phyloP scores from a whole-genome alignment of 352 stramenopile species.

The Phytopythium montanum region DNA sequence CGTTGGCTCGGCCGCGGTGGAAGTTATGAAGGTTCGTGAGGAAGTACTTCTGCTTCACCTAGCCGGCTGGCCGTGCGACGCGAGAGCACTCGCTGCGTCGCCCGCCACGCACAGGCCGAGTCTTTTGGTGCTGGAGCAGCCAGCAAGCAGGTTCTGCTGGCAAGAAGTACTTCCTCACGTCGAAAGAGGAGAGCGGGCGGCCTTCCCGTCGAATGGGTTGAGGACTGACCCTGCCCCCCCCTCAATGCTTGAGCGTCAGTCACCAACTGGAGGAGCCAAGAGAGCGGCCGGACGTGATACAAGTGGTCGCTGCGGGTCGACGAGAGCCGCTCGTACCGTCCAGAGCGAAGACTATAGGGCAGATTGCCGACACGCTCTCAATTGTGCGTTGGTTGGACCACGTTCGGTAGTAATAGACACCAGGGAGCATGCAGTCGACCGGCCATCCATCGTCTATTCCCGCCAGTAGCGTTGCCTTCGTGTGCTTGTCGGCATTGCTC shows the following conservation, averaged over 20 bases:
- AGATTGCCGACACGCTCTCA: neutral
- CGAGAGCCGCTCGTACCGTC: neutral
- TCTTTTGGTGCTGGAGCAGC: neutral
- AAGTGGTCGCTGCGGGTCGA: neutral
- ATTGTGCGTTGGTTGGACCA: neutral
- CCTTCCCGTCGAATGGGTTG: neutral
- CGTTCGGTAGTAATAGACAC: neutral
- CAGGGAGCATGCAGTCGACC: neutral
- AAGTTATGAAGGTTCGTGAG: slow-evolving; percentile 34
- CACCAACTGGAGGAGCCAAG: too few relatives aligned
- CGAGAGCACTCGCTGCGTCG: neutral
- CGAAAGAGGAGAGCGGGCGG: neutral
- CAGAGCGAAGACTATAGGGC: neutral
- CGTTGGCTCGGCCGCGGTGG: slow-evolving; percentile 20
- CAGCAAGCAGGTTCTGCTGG: neutral
- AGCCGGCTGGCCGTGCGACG: slow-evolving; percentile 13
- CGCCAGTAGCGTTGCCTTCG: neutral
- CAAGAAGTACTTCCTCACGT: slow-evolving; percentile 17
- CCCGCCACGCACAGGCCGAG: neutral
- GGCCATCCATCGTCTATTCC: neutral
- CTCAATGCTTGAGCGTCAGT: too few relatives aligned
- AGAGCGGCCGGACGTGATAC: neutral
- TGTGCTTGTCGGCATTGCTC: neutral
- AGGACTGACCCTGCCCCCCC: neutral
- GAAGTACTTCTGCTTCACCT: slow-evolving; percentile 29